Evolutionary conservation across 805 yeast genomes (phyloP).

Genomic region (Starmerella potacharoeniae): DNA sequence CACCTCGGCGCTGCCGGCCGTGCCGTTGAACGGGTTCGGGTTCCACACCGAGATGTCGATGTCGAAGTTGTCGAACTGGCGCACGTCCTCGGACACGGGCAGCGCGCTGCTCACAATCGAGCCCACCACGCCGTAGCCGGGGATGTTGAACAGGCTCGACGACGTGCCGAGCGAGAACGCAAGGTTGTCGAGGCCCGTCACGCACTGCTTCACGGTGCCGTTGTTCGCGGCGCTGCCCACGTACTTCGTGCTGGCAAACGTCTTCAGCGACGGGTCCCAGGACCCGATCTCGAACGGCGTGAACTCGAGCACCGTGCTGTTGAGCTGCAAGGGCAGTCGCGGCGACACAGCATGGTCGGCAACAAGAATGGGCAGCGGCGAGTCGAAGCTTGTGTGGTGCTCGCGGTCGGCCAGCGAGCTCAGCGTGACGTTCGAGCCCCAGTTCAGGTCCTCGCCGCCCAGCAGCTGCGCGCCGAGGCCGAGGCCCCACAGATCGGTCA

Average conservation of each 20-base stretch:
- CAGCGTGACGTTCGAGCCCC: conserved; percentile 48
- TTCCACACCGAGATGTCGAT: conserved; percentile 49
- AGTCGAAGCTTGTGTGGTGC: conserved; percentile 45
- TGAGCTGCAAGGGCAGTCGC: conserved; percentile 44
- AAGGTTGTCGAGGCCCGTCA: conserved; percentile 64
- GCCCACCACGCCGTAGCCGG: conserved; percentile 43
- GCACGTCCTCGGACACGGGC: conserved; percentile 33
- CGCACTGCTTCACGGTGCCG: conserved; percentile 32
- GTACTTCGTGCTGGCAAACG: conserved; percentile 34
- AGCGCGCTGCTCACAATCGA: conserved; percentile 28
- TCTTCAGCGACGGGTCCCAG: conserved; percentile 66
- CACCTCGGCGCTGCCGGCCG: background rate
- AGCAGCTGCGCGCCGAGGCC: conserved; percentile 64
- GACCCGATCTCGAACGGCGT: conserved; percentile 68
- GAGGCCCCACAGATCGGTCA: conserved; percentile 78
- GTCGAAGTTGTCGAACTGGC: conserved; percentile 21
- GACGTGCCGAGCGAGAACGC: conserved; percentile 79
- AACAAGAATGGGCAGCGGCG: conserved; percentile 61
- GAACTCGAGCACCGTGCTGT: conserved; percentile 49
- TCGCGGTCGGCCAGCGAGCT: conserved; percentile 30
- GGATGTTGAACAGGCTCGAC: conserved; percentile 64
- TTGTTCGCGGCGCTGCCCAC: background rate
- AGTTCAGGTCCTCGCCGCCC: conserved; percentile 49
- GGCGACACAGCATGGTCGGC: conserved; percentile 36
- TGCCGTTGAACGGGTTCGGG: conserved; percentile 57